Evolutionary conservation across 2,329 filamentous ascomycete genomes (phyloP), one percentile per base, ranked within the genome.

Genomic region (Pseudopyrenochaeta lycopersici): DNA sequence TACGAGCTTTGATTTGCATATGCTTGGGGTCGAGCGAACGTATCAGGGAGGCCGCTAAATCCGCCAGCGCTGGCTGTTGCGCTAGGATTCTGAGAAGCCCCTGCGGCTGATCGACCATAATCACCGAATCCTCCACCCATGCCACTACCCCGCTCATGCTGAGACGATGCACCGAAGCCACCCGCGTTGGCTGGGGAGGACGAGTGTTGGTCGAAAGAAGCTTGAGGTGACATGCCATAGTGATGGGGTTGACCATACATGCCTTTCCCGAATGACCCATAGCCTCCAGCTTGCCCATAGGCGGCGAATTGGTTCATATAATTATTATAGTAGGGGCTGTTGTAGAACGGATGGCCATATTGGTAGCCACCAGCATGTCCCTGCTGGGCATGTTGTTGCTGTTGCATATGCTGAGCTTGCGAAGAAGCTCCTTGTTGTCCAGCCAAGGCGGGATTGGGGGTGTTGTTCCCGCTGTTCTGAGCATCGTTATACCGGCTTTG

Each of bases 381-480:
- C 50, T 74, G 71, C 62, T 85, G 82, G 14, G 41, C 47, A 33
- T 64, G 61, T 46, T 64, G 61, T 46, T 78, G 80, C 70, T 64
- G 61, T 64, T 84, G 82, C 61, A 78, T 73, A 32, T 76, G 73
- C 55, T 81, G 81, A 57, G 59, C 65, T 53, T 77, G 75, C 29
- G 84, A 81, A 44, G 78, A 79, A 49, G 78, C 77, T 60, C 85
- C 72, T 54, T 84, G 82, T 54, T 84, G 83, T 46, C 77, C 80
- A 54, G 83, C 82, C 54, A 85, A 76, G 35, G 88, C 83, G 23
- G 93, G 92, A 79, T 96, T 95, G 31, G 94, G 93, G 2, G 93
- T 97, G 68, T 90, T 94, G 75, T 95, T 90, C 39, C 92, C 94
- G 73, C 92, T 97, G 80, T 89, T 92, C 69, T 92, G 90, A 57